Conservation (phyloP, 192 early-diverging fungal species). For the Podila epicladia region DNA sequence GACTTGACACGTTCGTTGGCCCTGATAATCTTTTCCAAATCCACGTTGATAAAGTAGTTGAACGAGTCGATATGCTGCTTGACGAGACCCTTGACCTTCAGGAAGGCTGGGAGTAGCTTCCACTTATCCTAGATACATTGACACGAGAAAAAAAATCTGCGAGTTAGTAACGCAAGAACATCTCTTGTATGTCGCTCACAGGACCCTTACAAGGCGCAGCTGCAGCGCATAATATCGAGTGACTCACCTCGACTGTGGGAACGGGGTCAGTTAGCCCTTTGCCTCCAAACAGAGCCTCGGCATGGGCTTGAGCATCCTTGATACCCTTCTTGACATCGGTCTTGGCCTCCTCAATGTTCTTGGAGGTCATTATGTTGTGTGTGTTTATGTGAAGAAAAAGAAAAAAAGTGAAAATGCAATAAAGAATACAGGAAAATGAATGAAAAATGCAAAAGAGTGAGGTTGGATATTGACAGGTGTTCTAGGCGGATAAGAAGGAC, state of each 20-base stretch:
- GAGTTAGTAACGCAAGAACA: not conserved
- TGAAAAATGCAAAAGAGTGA: not conserved
- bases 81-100: conserved; percentile 96
- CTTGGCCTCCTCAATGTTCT: conserved; percentile 46
- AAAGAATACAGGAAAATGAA: not conserved
- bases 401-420: not conserved
- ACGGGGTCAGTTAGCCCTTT: conserved; percentile 58
- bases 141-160: not conserved
- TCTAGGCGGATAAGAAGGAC: not conserved
- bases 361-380: conserved; percentile 29
- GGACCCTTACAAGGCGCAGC: conserved; percentile 9
- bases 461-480: not conserved
- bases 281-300: conserved; percentile 37
- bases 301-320: conserved; percentile 40
- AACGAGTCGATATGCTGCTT: conserved; percentile 99
- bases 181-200: not conserved
- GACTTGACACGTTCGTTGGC: conserved; percentile 91
- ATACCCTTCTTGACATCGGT: conserved; percentile 34
- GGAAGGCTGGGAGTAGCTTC: conserved; percentile 95
- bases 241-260: conserved; percentile 57
- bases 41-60: conserved; percentile 97
- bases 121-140: conserved; percentile 86
- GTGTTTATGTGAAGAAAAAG: not conserved
- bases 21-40: conserved; percentile 92
- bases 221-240: not conserved